Evolutionary conservation across 2,329 filamentous ascomycete species (phyloP), one percentile per base, ranked within the genome.

Genomic region (Catunica adiposa): DNA sequence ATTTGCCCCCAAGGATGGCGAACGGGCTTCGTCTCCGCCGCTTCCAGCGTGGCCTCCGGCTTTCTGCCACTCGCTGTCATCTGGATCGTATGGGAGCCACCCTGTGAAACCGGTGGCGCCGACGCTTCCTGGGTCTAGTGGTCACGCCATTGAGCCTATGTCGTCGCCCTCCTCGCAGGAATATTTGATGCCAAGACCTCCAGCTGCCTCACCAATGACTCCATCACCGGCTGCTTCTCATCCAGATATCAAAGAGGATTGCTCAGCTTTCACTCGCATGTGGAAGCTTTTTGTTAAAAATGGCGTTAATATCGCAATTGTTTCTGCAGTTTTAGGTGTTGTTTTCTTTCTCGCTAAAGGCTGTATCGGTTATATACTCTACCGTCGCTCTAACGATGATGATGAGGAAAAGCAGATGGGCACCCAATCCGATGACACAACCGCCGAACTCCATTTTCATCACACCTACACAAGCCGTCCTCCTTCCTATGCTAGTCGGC

Each of bases 11-110:
- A 34, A 40, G 2, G 15, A 26, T 20, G 22, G 6, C 15, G 31
- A 26, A 1, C 14, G n/a, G 3, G 40, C 40, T 15, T 38, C 46
- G 6, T 25, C 53, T 7, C 56, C 56, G 15, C n/a, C 40, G n/a
- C 42, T 44, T 31, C 56, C 56, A 17, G 40, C 53, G 11, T 58
- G 56, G 56, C 56, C 56, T n/a, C 53, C 56, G 29, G 56, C 56
- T 1, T 58, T 58, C 29, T 58, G 53, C 17, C 26, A 42, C 11
- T 37, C 50, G n/a, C 31, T 52, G 31, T 52, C 50, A 8, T 23
- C 31, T 0, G 50, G 17, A 9, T 53, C 34, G n/a, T 31, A 22
- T 25, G 15, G 23, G 14, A 29, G 51, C 15, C 22, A 17, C 8
- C 23, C 44, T 6, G 23, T 14, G 17, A n/a, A 25, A 11, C 29